Conservation (phyloP, 768 basidiomycete species). For the Auricularia heimuer region DNA sequence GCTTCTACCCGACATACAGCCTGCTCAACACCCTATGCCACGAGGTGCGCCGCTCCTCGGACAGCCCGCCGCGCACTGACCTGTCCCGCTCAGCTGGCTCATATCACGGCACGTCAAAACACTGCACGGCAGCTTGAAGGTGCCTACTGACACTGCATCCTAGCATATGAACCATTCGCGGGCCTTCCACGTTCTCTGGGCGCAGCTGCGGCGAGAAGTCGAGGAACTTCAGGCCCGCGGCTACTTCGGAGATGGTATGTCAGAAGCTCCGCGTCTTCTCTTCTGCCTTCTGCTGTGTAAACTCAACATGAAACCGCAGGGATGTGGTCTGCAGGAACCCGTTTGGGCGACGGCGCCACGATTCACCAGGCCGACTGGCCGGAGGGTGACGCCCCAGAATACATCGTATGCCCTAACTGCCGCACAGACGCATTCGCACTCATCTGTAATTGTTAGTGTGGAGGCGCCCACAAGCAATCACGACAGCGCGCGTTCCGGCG, state of each 20-base stretch:
- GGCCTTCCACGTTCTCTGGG: slow-evolving; percentile 69
- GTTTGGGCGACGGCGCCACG: slow-evolving; percentile 54
- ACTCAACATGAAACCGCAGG: slow-evolving; percentile 30
- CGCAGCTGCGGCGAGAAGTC: slow-evolving; percentile 53
- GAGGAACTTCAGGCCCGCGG: slow-evolving; percentile 58
- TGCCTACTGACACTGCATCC: background rate
- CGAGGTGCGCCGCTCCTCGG: slow-evolving; percentile 41
- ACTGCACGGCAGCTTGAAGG: background rate
- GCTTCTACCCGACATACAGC: slow-evolving; percentile 53
- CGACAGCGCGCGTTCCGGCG: slow-evolving; percentile 41
- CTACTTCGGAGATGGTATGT: slow-evolving; percentile 73
- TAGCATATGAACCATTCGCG: slow-evolving; percentile 78
- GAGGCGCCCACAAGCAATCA: slow-evolving; percentile 60
- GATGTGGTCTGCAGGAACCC: slow-evolving; percentile 71
- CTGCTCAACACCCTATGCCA: slow-evolving; percentile 74
- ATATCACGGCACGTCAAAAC: slow-evolving; percentile 51
- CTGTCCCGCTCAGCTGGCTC: slow-evolving; percentile 47
- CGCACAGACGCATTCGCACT: background rate
- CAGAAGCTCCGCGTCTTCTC: background rate
- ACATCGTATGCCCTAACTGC: slow-evolving; percentile 41
- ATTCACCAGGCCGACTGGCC: slow-evolving; percentile 43
- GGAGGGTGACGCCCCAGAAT: slow-evolving; percentile 60
- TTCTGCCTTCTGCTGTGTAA: background rate
- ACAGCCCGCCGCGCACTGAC: slow-evolving; percentile 2
- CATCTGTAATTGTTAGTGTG: slow-evolving; percentile 40